phyloP scores from a whole-genome alignment of 2,329 filamentous ascomycete species.

The Ceratocystiopsis sp. region DNA sequence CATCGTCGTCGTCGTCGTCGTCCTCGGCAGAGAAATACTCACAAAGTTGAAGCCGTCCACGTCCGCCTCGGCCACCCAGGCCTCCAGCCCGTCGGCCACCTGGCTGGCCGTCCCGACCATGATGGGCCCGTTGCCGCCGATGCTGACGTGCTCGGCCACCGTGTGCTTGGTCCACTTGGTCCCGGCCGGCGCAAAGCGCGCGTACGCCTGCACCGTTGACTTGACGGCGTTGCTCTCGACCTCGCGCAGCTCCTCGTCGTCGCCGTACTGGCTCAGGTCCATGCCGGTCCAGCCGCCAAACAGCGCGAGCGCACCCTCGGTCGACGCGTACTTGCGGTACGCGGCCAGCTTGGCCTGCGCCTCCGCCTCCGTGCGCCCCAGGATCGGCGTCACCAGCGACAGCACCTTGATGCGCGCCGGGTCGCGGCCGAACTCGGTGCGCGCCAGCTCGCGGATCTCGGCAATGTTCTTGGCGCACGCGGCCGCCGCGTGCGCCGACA shows the following conservation, averaged over 20 bases:
- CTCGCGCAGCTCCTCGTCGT: constrained; percentile 21
- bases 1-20: constrained; percentile 28
- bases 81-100: constrained; percentile 50
- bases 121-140: constrained; percentile 10
- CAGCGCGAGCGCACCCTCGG: constrained; percentile 47
- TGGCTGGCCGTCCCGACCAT: constrained; percentile 47
- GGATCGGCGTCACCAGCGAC: constrained; percentile 9
- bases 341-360: neutral
- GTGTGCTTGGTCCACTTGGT: constrained; percentile 57
- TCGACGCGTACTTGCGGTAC: constrained; percentile 34
- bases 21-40: too few species aligned
- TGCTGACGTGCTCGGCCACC: constrained; percentile 34
- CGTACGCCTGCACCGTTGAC: constrained; percentile 10
- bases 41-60: constrained; percentile 61
- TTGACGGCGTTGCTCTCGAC: constrained; percentile 23
- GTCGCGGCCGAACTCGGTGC: constrained; percentile 7
- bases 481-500: constrained; percentile 7
- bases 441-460: constrained; percentile 23
- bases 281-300: constrained; percentile 60
- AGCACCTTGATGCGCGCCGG: constrained; percentile 10
- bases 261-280: constrained; percentile 23
- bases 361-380: too few species aligned
- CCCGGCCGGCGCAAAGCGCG: constrained; percentile 4
- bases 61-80: constrained; percentile 51
- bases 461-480: constrained; percentile 6